Base-by-base conservation (phyloP, 2,329 filamentous ascomycete genomes). In the Parafenestella ontariensis region DNA sequence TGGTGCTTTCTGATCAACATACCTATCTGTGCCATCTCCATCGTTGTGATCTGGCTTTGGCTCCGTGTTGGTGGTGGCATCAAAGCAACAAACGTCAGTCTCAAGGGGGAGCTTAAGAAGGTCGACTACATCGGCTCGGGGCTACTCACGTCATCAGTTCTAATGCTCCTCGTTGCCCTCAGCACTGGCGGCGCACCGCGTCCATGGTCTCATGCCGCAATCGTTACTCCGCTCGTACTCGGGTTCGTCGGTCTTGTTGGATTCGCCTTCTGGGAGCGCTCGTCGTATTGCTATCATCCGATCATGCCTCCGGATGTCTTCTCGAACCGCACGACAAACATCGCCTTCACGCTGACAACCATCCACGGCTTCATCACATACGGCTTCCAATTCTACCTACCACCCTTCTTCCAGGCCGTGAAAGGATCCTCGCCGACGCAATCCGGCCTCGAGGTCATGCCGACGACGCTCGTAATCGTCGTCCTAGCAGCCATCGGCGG, bases 281-380 rank as follows among this genome's bases (percentile, higher is more conserved):
- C 68, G 68, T 74, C 40, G 21, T 65, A 49, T 33, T 69, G 65
- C 59, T 52, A 52, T 5, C 31, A 71, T 37, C 71, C 70, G 0
- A 74, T 77, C 17, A 77, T 83, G 57, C 79, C 80, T 1, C 68
- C 70, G 0, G 65, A 69, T 20, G 70, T 84, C 26, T 82, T 84
- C 64, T 66, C 59, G 1, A 81, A 79, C 60, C 71, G 77, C 3
- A 81, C 79, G 61, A 64, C 69, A 1, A 56, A 63, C 24, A 65
- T 73, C 23, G 68, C 71, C 40, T 79, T 78, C 54, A 62, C 58
- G 13, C 59, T 74, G 5, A 71, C 65, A 3, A 55, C 74, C 1
- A 71, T 77, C 21, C 64, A 69, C 23, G 64, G 64, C 17, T 67
- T 72, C 45, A 49, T 72, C 18, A 63, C 61, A 0, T 70, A 71